Conservation (phyloP, 495 filamentous ascomycete genomes). For the Lophiotrema nucula region DNA sequence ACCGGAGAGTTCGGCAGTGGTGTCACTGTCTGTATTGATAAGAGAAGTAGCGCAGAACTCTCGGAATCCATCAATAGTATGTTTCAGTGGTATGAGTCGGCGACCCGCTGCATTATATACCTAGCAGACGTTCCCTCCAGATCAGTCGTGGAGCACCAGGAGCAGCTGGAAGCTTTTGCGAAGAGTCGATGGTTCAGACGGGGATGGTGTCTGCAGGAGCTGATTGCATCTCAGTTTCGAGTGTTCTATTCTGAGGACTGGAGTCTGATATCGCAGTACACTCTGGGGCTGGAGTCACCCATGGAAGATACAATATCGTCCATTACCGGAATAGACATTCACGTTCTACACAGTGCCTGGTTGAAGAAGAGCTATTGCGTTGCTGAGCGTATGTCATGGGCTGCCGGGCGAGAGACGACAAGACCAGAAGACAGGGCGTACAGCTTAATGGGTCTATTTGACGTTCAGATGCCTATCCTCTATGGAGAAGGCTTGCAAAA, state of each 20-base stretch:
- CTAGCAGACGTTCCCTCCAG: slow-evolving; percentile 1
- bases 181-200: slow-evolving; percentile 7
- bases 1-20: too few species aligned
- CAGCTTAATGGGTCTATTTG: not conserved
- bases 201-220: slow-evolving; percentile 5
- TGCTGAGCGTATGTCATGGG: not conserved
- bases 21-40: not conserved
- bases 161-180: not conserved
- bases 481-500: not conserved
- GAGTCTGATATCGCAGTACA: not conserved
- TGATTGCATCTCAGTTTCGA: slow-evolving; percentile 1
- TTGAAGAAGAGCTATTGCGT: not conserved
- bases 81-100: slow-evolving; percentile 28
- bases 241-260: slow-evolving; percentile 9
- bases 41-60: not conserved
- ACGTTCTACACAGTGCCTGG: not conserved
- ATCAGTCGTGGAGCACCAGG: not conserved
- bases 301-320: not conserved
- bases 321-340: not conserved
- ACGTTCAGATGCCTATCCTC: not conserved
- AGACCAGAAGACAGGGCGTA: not conserved
- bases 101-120: slow-evolving; percentile 7
- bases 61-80: slow-evolving; percentile 32
- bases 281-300: not conserved
- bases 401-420: not conserved